Percentiles rank a stretch among this genome's conserved stretches.
Conservation (phyloP, 352 stramenopile genomes). For the Globisporangium barbulae region DNA sequence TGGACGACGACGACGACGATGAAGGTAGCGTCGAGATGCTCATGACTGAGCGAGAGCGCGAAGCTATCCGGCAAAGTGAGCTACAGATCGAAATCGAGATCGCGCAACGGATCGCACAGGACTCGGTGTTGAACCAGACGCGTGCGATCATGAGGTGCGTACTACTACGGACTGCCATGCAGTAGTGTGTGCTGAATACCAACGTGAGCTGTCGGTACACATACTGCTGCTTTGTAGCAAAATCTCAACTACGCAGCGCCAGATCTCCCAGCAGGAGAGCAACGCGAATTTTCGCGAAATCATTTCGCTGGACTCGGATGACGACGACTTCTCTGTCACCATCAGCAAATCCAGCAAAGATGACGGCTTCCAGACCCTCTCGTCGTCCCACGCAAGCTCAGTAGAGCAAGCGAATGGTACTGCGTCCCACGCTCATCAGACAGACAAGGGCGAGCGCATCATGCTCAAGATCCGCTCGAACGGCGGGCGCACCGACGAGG, state of each 20-base stretch:
- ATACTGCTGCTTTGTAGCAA: conserved; percentile 17
- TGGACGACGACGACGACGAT: conserved; percentile 27
- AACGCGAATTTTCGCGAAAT: conserved; percentile 21
- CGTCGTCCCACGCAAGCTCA: neutral
- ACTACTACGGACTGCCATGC: neutral
- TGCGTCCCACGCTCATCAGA: neutral
- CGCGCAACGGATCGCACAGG: conserved; percentile 38
- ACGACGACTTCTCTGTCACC: conserved; percentile 19
- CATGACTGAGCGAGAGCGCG: conserved; percentile 38
- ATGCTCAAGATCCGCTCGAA: conserved; percentile 60
- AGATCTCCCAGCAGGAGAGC: conserved; percentile 16
- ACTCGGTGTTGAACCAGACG: conserved; percentile 59
- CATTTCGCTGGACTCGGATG: conserved; percentile 60
- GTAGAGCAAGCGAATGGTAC: neutral
- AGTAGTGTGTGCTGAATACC: neutral
- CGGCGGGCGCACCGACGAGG: conserved; percentile 44
- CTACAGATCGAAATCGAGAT: conserved; percentile 55
- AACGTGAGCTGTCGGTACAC: too few species aligned
- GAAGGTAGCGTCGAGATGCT: conserved; percentile 27
- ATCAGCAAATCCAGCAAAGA: conserved; percentile 7
- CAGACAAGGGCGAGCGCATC: conserved; percentile 52
- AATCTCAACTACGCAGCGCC: conserved; percentile 24
- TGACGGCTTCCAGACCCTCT: conserved; percentile 13
- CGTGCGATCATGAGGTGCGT: conserved; percentile 54
- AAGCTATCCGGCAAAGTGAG: conserved; percentile 30